A percentile compares a stretch with the other conserved stretches of the same genome.
Conservation (phyloP, 2,329 filamentous ascomycete genomes). For the Ophiostoma sp. region DNA sequence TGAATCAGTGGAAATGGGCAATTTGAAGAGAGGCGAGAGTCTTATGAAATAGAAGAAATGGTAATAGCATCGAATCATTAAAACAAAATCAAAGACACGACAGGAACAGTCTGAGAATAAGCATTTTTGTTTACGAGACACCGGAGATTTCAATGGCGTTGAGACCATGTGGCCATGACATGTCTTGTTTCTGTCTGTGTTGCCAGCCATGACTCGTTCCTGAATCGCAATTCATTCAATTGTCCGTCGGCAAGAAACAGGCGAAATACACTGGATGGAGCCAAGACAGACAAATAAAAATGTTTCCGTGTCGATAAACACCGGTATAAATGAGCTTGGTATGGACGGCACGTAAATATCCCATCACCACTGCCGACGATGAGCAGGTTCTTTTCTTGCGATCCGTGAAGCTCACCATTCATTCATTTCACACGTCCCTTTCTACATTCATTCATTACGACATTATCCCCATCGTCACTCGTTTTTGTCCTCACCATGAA, state of each 20-base stretch:
- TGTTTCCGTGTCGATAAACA: background rate
- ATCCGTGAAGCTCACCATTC: no score
- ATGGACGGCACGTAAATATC: background rate
- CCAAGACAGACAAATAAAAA: background rate
- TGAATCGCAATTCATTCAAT: background rate
- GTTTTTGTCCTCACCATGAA: background rate
- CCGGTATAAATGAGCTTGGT: background rate
- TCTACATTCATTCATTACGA: background rate
- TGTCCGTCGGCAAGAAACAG: background rate
- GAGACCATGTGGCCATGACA: background rate
- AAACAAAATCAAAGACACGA: background rate
- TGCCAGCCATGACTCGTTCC: background rate
- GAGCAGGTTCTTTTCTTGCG: background rate
- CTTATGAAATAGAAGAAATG: background rate
- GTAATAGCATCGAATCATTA: no score
- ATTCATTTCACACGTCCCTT: no score
- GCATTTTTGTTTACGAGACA: background rate
- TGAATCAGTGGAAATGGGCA: background rate
- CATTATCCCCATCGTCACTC: background rate
- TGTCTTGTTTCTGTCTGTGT: background rate
- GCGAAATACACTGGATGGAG: background rate
- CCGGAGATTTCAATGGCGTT: background rate
- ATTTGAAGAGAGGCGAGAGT: background rate
- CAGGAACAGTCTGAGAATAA: background rate
- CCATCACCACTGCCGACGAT: background rate